Evolutionary conservation across 139 green algal species (phyloP).

Genomic region (Chlamydomonas incerta): DNA sequence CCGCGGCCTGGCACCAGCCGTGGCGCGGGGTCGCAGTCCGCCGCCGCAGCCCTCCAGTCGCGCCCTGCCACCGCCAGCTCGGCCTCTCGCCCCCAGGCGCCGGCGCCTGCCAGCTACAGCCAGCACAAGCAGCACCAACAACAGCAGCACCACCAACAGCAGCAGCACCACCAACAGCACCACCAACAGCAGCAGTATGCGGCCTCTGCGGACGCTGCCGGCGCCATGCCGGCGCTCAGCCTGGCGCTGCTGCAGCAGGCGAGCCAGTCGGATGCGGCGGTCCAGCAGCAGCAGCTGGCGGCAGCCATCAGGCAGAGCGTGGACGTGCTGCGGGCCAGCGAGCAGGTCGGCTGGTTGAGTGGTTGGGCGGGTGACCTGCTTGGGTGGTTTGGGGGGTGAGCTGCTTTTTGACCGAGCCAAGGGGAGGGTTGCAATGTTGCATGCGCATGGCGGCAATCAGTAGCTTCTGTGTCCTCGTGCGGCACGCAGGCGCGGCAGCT

Average conservation of each 20-base stretch:
- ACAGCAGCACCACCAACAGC: not conserved
- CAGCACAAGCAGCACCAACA: not conserved
- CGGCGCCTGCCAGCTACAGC: too few relatives aligned
- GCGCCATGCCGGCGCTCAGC: not conserved
- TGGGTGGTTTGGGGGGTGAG: too few relatives aligned
- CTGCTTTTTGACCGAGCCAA: too few relatives aligned
- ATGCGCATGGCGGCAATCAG: too few relatives aligned
- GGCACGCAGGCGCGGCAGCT: conserved; percentile 7
- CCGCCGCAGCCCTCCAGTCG: too few relatives aligned
- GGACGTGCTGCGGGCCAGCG: conserved; percentile 25
- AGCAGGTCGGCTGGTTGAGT: conserved; percentile 9
- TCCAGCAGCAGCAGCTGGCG: conserved; percentile 38
- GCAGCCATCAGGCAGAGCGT: conserved; percentile 36
- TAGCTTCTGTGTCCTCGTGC: too few relatives aligned
- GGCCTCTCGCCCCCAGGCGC: not conserved
- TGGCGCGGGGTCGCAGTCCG: not conserved
- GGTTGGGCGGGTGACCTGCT: too few relatives aligned
- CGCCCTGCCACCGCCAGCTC: not conserved
- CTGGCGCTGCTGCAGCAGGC: conserved; percentile 3
- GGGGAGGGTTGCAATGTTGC: too few relatives aligned
- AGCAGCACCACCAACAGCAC: not conserved
- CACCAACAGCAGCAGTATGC: not conserved
- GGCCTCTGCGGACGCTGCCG: not conserved
- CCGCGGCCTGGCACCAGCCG: not conserved
- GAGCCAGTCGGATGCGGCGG: not conserved